A percentile compares a stretch with the other conserved stretches of the same genome.
Conservation (phyloP, 805 yeast species). For the Hanseniaspora thailandica region DNA sequence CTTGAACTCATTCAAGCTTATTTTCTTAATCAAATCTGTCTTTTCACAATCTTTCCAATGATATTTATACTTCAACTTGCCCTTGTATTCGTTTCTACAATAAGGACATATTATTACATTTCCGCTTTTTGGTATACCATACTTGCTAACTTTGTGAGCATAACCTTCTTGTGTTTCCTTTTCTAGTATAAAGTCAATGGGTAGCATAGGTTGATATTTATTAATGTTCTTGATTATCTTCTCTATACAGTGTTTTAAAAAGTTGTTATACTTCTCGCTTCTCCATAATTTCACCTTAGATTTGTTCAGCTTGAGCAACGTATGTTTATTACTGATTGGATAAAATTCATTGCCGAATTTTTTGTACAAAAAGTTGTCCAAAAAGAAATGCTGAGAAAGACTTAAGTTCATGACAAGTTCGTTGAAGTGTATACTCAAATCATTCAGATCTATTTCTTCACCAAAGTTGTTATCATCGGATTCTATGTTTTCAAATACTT, state of each 20-base stretch:
- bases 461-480: conserved; percentile 33
- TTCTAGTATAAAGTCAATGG: conserved; percentile 19
- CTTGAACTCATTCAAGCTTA: conserved; percentile 31
- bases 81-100: conserved; percentile 40
- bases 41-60: conserved; percentile 56
- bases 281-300: conserved; percentile 42
- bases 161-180: conserved; percentile 18
- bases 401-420: conserved; percentile 25
- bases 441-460: conserved; percentile 39
- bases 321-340: conserved; percentile 32
- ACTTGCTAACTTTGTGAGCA: background rate
- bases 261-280: conserved; percentile 38
- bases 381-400: conserved; percentile 17
- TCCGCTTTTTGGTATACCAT: conserved; percentile 13
- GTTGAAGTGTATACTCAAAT: conserved; percentile 35
- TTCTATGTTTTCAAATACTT: conserved; percentile 42
- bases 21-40: conserved; percentile 20
- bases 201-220: conserved; percentile 1
- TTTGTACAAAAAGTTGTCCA: conserved; percentile 21
- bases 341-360: conserved; percentile 20
- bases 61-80: conserved; percentile 38
- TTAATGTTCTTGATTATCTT: conserved; percentile 8
- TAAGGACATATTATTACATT: conserved; percentile 18
- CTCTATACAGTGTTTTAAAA: conserved; percentile 27
- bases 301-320: conserved; percentile 34